phyloP scores from a whole-genome alignment of 768 basidiomycete species.

The Collybia nuda region DNA sequence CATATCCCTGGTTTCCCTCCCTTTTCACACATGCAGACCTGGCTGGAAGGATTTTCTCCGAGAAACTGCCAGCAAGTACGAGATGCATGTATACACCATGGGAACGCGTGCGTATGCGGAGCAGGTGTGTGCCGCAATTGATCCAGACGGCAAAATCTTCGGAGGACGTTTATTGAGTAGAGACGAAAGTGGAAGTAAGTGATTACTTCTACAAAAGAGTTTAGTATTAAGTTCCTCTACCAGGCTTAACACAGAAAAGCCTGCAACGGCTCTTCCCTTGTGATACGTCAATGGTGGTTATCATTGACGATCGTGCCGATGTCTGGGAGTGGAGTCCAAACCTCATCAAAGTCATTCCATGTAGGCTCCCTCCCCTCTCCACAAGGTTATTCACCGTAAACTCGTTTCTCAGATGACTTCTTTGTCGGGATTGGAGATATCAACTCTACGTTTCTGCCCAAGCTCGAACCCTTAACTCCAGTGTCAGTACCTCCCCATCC shows the following conservation, averaged over 20 bases:
- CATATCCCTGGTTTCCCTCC: not conserved
- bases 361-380: slow-evolving; percentile 42
- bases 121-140: slow-evolving; percentile 91
- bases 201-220: not conserved
- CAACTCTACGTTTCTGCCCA: slow-evolving; percentile 91
- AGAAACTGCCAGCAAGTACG: slow-evolving; percentile 75
- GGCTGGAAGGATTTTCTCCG: slow-evolving; percentile 81
- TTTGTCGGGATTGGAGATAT: slow-evolving; percentile 99
- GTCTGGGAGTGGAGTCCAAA: slow-evolving; percentile 99
- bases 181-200: slow-evolving; percentile 95
- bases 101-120: slow-evolving; percentile 97
- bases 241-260: slow-evolving; percentile 90
- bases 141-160: slow-evolving; percentile 84
- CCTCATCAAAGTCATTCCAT: slow-evolving; percentile 94
- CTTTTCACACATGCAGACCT: slow-evolving; percentile 48
- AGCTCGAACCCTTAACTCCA: slow-evolving; percentile 56
- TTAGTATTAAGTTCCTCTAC: slow-evolving; percentile 11
- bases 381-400: slow-evolving; percentile 15
- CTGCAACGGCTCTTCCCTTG: slow-evolving; percentile 92
- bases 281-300: slow-evolving; percentile 98
- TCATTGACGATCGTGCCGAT: slow-evolving; percentile 97
- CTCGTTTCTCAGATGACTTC: slow-evolving; percentile 75
- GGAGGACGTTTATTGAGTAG: slow-evolving; percentile 86
- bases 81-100: slow-evolving; percentile 99
- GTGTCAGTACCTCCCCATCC: slow-evolving; percentile 26